Base-by-base conservation (phyloP, 495 filamentous ascomycete species). In the Penicillium malachiteum region DNA sequence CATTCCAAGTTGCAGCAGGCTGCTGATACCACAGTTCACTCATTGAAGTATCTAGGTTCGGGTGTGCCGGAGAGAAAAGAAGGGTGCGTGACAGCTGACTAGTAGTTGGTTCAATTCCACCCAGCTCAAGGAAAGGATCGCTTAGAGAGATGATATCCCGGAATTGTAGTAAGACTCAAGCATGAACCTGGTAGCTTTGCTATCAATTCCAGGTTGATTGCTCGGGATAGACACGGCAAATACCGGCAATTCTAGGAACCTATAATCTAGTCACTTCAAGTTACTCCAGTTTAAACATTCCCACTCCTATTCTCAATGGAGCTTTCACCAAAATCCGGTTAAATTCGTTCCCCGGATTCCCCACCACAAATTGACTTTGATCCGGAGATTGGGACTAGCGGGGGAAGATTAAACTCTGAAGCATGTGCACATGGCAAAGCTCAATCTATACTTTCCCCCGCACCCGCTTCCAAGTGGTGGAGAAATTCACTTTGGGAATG, bases 21-120 rank as follows among this genome's bases (percentile, higher is more conserved):
- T 57, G 52, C n/a, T 62, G 50, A 49, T 71, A 73, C 70, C 70
- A 73, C 13, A 73, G 53, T 42, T 70, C 65, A 3, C 60, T 65
- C 67, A 70, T 71, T 2, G 21, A 26, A 4, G 21, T 26, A 26
- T 26, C 21, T 26, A 26, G 21, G 1, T 2, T 26, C 4, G 21
- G 1, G 21, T 26, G 21, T 26, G 21, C 21, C 21, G n/a, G n/a
- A n/a, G n/a, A n/a, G n/a, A n/a, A n/a, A n/a, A n/a, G n/a, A n/a
- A n/a, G n/a, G n/a, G n/a, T n/a, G n/a, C n/a, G n/a, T n/a, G n/a
- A n/a, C n/a, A n/a, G n/a, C n/a, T n/a, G n/a, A n/a, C n/a, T n/a
- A n/a, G n/a, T n/a, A n/a, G n/a, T n/a, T n/a, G n/a, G n/a, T n/a
- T n/a, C n/a, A n/a, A n/a, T n/a, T n/a, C n/a, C n/a, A n/a, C n/a